Evolutionary conservation across 108 stramenopile species (phyloP), one percentile per base, ranked within the genome.

Genomic region (Phaeodactylum tricornutum): DNA sequence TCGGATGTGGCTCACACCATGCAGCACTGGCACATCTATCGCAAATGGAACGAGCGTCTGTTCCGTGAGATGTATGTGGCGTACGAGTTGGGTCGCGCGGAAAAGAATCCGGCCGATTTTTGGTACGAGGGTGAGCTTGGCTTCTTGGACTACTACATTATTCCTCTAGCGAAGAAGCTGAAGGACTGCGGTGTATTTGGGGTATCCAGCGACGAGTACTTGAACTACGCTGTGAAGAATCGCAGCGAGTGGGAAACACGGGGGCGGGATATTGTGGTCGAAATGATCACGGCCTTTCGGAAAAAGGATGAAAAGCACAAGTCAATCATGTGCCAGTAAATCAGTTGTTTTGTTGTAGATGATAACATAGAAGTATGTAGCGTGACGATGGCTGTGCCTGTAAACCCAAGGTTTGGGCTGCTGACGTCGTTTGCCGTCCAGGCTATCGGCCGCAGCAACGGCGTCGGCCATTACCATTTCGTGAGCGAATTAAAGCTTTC

Each of bases 91-190:
- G 57, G 42, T 19, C 39, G 68, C 27, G 26, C 59, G 11, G 30
- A 43, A 26, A 60, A 53, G 19, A 56, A 69, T 55, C 68, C 68
- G 9, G 38, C 63, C 6, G 39, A 64, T 16, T 59, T 59, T 60
- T 69, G 68, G 68, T 64, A 59, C 35, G 36, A 69, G 36, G 63
- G 63, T 53, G 62, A 69, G 35, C 64, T 69, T 49, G 59, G 64
- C 12, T 69, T 69, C 26, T 64, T 69, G 22, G 32, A 47, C 21
- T 37, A 52, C 54, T 64, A 59, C 22, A 60, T 69, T 15, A 52
- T 69, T 43, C 68, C 68, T 0, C 55, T 69, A 26, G 11, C 68
- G 12, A 53, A 64, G 33, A 69, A 69, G 44, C 40, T 69, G 57
- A 61, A 60, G 37, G 27, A 23, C 15, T 64, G 68, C 36, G 63